phyloP scores from a whole-genome alignment of 352 stramenopile genomes.

The Detonula confervacea region DNA sequence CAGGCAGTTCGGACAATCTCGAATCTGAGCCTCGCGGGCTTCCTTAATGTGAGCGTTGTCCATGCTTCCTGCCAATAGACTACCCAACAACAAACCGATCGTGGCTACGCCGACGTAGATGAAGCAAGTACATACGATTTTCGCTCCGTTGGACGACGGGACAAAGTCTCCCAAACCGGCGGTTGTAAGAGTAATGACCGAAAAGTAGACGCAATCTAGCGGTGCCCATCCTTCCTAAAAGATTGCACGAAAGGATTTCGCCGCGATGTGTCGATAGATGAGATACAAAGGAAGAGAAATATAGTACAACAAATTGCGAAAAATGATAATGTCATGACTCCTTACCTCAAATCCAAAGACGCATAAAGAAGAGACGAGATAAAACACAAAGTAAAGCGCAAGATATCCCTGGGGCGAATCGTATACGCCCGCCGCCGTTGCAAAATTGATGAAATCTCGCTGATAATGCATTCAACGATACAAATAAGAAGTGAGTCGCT shows the following conservation, averaged over 20 bases:
- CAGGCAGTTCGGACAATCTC: constrained; percentile 79
- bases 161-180: constrained; percentile 82
- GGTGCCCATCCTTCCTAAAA: constrained; percentile 79
- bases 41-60: constrained; percentile 73
- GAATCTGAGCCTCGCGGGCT: constrained; percentile 62
- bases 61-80: constrained; percentile 78
- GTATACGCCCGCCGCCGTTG: constrained; percentile 65
- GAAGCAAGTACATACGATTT: constrained; percentile 84
- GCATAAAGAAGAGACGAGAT: constrained; percentile 80
- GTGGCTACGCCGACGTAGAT: constrained; percentile 86
- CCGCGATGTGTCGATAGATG: neutral
- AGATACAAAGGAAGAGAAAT: neutral
- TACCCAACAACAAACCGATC: constrained; percentile 85
- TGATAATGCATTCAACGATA: constrained; percentile 42
- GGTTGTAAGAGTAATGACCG: constrained; percentile 79
- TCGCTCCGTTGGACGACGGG: constrained; percentile 71
- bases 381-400: constrained; percentile 78
- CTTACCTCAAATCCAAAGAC: constrained; percentile 81
- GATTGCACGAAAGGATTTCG: neutral
- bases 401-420: constrained; percentile 74
- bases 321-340: neutral
- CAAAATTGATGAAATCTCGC: constrained; percentile 80
- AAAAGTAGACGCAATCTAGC: constrained; percentile 86
- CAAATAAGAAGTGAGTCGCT: neutral
- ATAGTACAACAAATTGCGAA: neutral